These are phyloP conservation scores for Asterophora lycoperdoides DNA, from an alignment of 768 basidiomycete species.

Conservation along the genomic window DNA sequence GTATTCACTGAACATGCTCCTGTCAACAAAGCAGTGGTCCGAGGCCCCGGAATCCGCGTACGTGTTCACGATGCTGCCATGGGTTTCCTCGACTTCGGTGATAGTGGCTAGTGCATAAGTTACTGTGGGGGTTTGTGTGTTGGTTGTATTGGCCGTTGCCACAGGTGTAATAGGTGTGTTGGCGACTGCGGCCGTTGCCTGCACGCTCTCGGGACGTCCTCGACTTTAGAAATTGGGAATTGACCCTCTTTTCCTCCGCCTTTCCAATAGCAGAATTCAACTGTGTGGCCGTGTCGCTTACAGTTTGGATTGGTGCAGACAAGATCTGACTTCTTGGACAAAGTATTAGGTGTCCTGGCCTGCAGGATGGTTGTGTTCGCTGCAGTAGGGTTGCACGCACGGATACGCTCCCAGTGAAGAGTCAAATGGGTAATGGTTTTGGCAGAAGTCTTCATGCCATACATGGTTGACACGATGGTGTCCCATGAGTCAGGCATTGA, in stretches of 20 bases:
- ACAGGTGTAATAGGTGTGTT: background rate
- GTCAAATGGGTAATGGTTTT: constrained; percentile 4
- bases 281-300: constrained; percentile 18
- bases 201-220: background rate
- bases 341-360: background rate
- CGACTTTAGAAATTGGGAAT: constrained; percentile 22
- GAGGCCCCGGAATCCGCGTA: constrained; percentile 3
- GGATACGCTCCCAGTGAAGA: background rate
- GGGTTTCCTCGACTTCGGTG: background rate
- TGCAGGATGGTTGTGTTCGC: background rate
- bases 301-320: constrained; percentile 22
- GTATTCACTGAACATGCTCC: background rate
- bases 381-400: background rate
- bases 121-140: background rate
- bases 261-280: constrained; percentile 26
- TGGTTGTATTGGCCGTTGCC: background rate
- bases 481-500: constrained; percentile 18
- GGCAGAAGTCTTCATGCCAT: background rate
- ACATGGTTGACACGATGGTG: constrained; percentile 2
- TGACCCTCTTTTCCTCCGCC: constrained; percentile 36
- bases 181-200: background rate
- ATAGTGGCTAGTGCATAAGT: constrained; percentile 1
- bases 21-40: constrained; percentile 6
- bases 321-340: background rate
- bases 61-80: background rate